A percentile compares a stretch with the other conserved stretches of the same genome.
Evolutionary conservation across 192 early-diverging fungal genomes (phyloP).

Genomic region (Backusella tarrabulga): DNA sequence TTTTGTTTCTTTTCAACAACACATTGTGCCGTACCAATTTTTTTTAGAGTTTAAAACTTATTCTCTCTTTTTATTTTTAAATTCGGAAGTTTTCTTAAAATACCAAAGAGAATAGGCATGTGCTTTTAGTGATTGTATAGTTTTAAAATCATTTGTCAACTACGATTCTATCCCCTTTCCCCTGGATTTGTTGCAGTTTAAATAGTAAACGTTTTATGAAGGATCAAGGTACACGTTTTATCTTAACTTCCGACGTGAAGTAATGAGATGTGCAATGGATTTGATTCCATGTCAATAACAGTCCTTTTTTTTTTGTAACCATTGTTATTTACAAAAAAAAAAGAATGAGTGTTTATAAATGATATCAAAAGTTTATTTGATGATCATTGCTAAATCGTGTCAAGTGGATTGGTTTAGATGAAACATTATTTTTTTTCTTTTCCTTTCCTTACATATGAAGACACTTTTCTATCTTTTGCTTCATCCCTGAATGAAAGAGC

Average conservation of each 20-base stretch:
- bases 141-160: background rate
- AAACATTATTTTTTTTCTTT: background rate
- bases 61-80: background rate
- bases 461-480: background rate
- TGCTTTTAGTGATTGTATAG: background rate
- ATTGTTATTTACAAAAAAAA: background rate
- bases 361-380: background rate
- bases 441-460: background rate
- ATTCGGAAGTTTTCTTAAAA: constrained; percentile 4
- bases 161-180: too few relatives aligned
- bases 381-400: background rate
- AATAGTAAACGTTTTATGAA: background rate
- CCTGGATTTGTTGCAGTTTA: too few relatives aligned
- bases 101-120: background rate
- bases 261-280: background rate
- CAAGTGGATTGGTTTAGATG: background rate
- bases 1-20: background rate
- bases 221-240: background rate
- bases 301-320: background rate
- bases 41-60: background rate
- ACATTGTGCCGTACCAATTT: background rate
- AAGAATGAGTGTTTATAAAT: background rate
- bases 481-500: background rate
- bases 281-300: too few relatives aligned
- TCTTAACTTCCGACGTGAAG: background rate